These are phyloP conservation scores for Trametes versicolor DNA, from an alignment of 1,284 basidiomycete genomes.

Conservation along the genomic window DNA sequence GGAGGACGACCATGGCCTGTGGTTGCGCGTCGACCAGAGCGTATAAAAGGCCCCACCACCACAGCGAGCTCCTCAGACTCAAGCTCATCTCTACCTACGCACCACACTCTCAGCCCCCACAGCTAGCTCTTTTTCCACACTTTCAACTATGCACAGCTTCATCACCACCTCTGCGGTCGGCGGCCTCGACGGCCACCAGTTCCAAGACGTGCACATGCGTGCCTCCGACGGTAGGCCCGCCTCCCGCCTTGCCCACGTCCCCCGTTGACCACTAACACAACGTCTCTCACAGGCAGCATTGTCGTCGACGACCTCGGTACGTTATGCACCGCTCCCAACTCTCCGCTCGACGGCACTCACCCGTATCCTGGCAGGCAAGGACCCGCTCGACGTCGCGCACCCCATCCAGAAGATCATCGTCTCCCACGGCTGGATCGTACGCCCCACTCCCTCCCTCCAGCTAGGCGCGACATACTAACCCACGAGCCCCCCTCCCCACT, in stretches of 20 bases:
- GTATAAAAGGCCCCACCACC: not conserved
- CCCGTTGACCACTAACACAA: not conserved
- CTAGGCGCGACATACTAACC: not conserved
- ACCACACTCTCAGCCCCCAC: not conserved
- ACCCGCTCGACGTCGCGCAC: slow-evolving; percentile 17
- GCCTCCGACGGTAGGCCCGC: slow-evolving; percentile 1
- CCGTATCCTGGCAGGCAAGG: slow-evolving; percentile 5
- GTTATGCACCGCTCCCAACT: not conserved
- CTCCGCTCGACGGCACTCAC: not conserved
- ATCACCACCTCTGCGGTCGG: slow-evolving; percentile 27
- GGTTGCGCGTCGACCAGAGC: not conserved
- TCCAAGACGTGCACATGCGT: slow-evolving; percentile 20
- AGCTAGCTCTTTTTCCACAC: not conserved
- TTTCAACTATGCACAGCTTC: slow-evolving; percentile 15
- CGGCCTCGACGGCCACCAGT: slow-evolving; percentile 18
- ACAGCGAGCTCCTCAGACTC: not conserved
- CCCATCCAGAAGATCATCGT: slow-evolving; percentile 27
- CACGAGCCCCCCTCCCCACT: not conserved
- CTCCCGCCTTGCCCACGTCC: not conserved
- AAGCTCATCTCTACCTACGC: not conserved
- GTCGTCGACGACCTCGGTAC: not conserved
- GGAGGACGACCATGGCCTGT: not conserved
- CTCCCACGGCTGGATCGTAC: slow-evolving; percentile 28
- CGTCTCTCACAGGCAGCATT: not conserved
- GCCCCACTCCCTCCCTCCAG: not conserved